Conservation (phyloP, 2,329 filamentous ascomycete genomes). For the Aspergillus sclerotialis region DNA sequence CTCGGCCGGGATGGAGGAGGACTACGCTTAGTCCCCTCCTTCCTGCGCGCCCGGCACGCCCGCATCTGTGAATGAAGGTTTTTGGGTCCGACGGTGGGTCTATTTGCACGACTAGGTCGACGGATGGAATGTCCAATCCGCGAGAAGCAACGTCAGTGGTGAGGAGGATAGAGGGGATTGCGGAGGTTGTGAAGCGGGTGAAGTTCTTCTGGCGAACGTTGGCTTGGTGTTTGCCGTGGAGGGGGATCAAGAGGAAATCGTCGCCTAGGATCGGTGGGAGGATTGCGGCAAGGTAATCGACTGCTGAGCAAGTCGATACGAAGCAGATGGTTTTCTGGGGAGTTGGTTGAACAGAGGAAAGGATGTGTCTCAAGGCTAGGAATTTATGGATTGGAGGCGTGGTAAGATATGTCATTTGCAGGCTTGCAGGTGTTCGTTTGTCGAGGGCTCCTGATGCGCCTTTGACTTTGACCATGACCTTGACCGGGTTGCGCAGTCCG, state of each 20-base stretch:
- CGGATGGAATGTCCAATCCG: constrained; percentile 83
- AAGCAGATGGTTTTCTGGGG: constrained; percentile 88
- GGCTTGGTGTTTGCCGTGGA: constrained; percentile 88
- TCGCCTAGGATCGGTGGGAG: constrained; percentile 65
- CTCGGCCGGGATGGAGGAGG: constrained; percentile 74
- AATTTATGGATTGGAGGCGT: constrained; percentile 74
- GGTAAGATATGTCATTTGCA: constrained; percentile 83
- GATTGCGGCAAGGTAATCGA: constrained; percentile 86
- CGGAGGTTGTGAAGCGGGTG: constrained; percentile 65
- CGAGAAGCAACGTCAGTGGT: constrained; percentile 90
- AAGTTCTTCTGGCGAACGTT: constrained; percentile 88
- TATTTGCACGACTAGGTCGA: constrained; percentile 84
- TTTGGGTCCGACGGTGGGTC: constrained; percentile 85
- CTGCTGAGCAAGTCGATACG: constrained; percentile 85
- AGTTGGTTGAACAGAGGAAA: constrained; percentile 61
- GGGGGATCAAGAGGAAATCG: constrained; percentile 63
- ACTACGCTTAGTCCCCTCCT: constrained; percentile 75
- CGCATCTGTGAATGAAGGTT: constrained; percentile 63
- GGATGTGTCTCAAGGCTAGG: constrained; percentile 62
- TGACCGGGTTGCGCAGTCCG: constrained; percentile 87
- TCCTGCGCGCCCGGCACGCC: constrained; percentile 57
- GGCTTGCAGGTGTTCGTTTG: constrained; percentile 78
- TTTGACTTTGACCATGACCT: constrained; percentile 89
- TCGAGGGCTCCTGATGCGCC: constrained; percentile 67
- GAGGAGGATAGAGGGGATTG: constrained; percentile 71